phyloP scores from a whole-genome alignment of 345 rosid genomes.

The Excoecaria agallocha region DNA sequence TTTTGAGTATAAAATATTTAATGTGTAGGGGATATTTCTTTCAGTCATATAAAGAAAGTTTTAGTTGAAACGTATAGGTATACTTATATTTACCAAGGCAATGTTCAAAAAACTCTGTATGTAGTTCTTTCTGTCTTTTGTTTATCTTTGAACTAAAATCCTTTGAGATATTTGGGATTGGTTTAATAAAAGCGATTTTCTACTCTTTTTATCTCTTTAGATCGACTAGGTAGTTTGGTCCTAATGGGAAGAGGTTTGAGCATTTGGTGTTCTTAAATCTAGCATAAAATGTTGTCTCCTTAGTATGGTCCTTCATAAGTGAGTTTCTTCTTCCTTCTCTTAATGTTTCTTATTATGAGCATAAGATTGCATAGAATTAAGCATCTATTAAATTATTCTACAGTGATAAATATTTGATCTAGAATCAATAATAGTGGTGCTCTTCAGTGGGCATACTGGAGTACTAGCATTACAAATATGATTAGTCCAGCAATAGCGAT shows the following conservation, averaged over 20 bases:
- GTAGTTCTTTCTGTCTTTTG: conserved; percentile 13
- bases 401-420: conserved; percentile 96
- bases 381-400: background rate
- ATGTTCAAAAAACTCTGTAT: conserved; percentile 92
- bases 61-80: too few relatives aligned
- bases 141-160: background rate
- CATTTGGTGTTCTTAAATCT: conserved; percentile 81
- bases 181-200: too few relatives aligned
- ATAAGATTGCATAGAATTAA: background rate
- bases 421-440: conserved; percentile 60
- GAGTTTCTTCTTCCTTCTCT: conserved; percentile 33
- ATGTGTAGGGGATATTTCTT: too few relatives aligned
- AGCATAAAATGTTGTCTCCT: conserved; percentile 87
- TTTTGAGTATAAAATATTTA: too few relatives aligned
- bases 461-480: conserved; percentile 92
- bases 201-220: conserved; percentile 26
- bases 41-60: too few relatives aligned
- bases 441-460: conserved; percentile 95
- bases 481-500: conserved; percentile 99
- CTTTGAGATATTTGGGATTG: background rate
- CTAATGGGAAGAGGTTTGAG: too few relatives aligned
- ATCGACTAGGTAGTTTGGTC: conserved; percentile 86
- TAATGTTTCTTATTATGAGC: background rate
- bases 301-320: conserved; percentile 90
- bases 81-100: conserved; percentile 93